Conservation (phyloP, 1,139 yeast genomes). For the Candida sanyaensis region DNA sequence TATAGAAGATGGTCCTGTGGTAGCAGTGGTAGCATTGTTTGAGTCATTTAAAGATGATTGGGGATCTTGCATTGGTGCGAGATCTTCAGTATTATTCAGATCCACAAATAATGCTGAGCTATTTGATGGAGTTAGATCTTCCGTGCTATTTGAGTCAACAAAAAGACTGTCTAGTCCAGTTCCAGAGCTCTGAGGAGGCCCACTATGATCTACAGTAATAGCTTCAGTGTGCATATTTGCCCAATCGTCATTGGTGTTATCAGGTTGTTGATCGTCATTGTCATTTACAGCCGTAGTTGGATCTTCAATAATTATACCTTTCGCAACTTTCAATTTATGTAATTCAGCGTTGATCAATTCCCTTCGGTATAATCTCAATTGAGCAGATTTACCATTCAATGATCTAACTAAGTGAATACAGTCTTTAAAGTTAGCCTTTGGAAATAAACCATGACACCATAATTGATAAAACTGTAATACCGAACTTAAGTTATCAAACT, state of each 20-base stretch:
- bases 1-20: not conserved
- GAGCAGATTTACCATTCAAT: conserved; percentile 35
- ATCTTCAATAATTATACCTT: conserved; percentile 31
- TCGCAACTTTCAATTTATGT: conserved; percentile 30
- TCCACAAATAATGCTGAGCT: not conserved
- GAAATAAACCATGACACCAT: conserved; percentile 83
- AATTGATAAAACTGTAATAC: conserved; percentile 71
- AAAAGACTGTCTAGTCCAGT: conserved; percentile 1
- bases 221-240: not conserved
- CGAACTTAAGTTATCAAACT: conserved; percentile 40
- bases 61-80: not conserved
- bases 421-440: conserved; percentile 75
- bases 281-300: not conserved
- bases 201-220: not conserved
- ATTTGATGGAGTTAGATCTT: not conserved
- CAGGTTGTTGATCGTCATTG: not conserved
- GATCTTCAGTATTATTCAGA: not conserved
- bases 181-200: not conserved
- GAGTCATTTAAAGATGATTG: not conserved
- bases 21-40: not conserved
- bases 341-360: conserved; percentile 39
- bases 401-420: conserved; percentile 41
- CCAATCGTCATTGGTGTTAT: conserved; percentile 25
- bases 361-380: conserved; percentile 36
- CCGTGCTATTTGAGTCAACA: conserved; percentile 2